Percentiles rank a stretch among this genome's conserved stretches.
phyloP scores from a whole-genome alignment of 2,329 filamentous ascomycete species.

The Cercospora sp. region DNA sequence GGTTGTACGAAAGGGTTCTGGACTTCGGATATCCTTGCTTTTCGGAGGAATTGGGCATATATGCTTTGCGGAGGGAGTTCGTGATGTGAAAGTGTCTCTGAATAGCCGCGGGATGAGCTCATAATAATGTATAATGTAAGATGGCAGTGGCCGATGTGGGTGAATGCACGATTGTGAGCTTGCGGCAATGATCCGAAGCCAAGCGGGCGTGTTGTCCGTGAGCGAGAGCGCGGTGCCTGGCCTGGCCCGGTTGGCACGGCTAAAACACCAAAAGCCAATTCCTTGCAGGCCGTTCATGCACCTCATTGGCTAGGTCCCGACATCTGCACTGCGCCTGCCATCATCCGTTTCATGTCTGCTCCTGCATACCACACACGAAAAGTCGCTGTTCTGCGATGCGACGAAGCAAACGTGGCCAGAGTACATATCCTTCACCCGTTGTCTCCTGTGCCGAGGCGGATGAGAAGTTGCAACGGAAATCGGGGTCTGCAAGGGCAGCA shows the following conservation, averaged over 20 bases:
- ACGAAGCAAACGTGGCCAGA: background rate
- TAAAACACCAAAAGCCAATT: background rate
- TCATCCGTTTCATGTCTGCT: background rate
- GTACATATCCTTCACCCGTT: background rate
- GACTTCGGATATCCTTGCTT: background rate
- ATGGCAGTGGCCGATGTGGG: background rate
- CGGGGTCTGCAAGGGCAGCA: background rate
- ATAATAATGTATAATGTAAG: background rate
- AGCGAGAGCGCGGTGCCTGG: background rate
- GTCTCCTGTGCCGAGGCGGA: background rate
- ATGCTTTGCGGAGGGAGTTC: background rate
- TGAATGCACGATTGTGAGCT: background rate
- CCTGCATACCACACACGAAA: background rate
- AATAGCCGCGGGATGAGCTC: background rate
- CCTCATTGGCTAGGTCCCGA: background rate
- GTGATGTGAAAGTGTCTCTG: background rate
- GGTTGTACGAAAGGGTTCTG: background rate
- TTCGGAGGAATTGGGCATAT: background rate
- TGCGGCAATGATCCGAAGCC: background rate
- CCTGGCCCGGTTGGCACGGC: background rate
- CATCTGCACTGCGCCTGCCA: background rate
- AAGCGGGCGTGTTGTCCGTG: background rate
- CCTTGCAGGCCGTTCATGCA: background rate
- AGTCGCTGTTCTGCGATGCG: background rate
- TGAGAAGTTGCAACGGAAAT: background rate